phyloP scores from a whole-genome alignment of 2,329 filamentous ascomycete genomes.

The Curvularia eragrostidis region DNA sequence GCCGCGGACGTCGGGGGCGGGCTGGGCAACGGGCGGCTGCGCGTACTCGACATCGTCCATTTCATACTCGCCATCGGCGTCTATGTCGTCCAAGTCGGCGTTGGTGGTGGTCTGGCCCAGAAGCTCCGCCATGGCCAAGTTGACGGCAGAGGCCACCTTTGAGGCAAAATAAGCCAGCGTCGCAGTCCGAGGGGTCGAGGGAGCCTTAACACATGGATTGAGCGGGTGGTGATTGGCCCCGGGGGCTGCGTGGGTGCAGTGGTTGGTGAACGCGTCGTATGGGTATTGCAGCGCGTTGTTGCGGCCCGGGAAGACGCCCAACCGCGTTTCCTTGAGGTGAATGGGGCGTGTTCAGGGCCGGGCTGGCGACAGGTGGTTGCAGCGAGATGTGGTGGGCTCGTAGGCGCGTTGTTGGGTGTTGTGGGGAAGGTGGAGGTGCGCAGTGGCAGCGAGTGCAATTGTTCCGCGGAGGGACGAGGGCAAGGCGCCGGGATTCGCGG shows the following conservation, averaged over 20 bases:
- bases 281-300: constrained; percentile 36
- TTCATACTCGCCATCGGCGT: constrained; percentile 50
- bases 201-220: constrained; percentile 34
- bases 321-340: constrained; percentile 16
- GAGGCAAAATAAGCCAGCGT: constrained; percentile 48
- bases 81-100: constrained; percentile 44
- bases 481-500: constrained; percentile 40
- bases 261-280: constrained; percentile 36
- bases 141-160: constrained; percentile 51
- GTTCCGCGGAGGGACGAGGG: constrained; percentile 23
- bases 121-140: constrained; percentile 53
- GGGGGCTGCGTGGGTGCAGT: constrained; percentile 38
- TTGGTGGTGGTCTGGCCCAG: constrained; percentile 44
- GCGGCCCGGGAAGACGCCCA: constrained; percentile 13
- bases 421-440: constrained; percentile 33
- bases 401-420: constrained; percentile 36
- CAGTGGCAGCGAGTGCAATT: constrained; percentile 34
- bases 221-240: constrained; percentile 28
- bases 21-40: constrained; percentile 25
- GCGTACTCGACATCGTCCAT: constrained; percentile 47
- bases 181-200: constrained; percentile 24
- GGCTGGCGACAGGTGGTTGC: constrained; percentile 4
- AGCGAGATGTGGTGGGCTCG: constrained; percentile 26
- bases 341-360: constrained; percentile 12
- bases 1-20: constrained; percentile 36